Percentiles rank a stretch among this genome's conserved stretches.
These are phyloP conservation scores for Lanmaoa rubissima DNA, from an alignment of 768 basidiomycete genomes.

Conservation along the genomic window DNA sequence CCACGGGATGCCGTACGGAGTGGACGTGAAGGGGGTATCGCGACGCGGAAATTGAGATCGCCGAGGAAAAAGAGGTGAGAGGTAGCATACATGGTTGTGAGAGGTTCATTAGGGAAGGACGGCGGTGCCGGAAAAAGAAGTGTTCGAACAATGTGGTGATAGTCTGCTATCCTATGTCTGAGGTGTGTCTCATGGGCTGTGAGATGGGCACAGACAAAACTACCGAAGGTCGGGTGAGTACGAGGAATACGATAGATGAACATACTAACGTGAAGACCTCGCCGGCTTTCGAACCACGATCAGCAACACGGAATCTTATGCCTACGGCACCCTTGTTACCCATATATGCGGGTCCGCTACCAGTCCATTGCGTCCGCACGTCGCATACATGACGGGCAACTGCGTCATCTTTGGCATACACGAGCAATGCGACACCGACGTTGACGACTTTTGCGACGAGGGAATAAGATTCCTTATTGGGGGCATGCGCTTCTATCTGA, in stretches of 20 bases:
- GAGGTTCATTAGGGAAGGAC: conserved; percentile 34
- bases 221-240: conserved; percentile 30
- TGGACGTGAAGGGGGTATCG: conserved; percentile 55
- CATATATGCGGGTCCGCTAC: conserved; percentile 72
- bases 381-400: conserved; percentile 58
- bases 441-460: conserved; percentile 80
- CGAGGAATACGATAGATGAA: neutral
- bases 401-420: conserved; percentile 77
- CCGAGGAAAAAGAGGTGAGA: conserved; percentile 93
- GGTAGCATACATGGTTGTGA: conserved; percentile 74
- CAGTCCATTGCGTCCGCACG: conserved; percentile 74
- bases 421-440: conserved; percentile 83
- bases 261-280: conserved; percentile 81
- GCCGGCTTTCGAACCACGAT: conserved; percentile 51
- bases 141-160: conserved; percentile 73
- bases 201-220: conserved; percentile 91
- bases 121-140: conserved; percentile 70
- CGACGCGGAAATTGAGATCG: conserved; percentile 88
- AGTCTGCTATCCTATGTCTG: conserved; percentile 68
- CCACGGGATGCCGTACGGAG: conserved; percentile 35
- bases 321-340: conserved; percentile 97
- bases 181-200: conserved; percentile 76
- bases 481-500: conserved; percentile 69
- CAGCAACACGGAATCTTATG: conserved; percentile 73
- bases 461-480: conserved; percentile 70